A percentile compares a stretch with the other conserved stretches of the same genome.
Conservation (phyloP, 768 basidiomycete species). For the Calvatia gigantea region DNA sequence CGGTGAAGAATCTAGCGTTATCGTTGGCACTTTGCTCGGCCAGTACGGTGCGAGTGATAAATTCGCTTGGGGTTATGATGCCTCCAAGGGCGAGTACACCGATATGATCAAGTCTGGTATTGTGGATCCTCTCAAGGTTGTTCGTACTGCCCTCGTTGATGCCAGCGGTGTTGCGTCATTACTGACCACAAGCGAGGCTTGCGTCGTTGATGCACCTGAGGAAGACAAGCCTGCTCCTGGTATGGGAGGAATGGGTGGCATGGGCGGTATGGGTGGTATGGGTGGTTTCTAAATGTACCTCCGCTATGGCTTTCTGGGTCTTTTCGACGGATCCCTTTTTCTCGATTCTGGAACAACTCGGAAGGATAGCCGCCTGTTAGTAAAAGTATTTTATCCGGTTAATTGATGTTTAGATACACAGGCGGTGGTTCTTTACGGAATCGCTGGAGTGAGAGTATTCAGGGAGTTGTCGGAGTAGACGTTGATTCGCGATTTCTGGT, state of each 20-base stretch:
- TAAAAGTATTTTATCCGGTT: constrained; percentile 8
- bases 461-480: too few relatives aligned
- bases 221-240: constrained; percentile 53
- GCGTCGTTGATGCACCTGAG: constrained; percentile 90
- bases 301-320: neutral
- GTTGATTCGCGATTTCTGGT: neutral
- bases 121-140: constrained; percentile 95
- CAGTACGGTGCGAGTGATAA: constrained; percentile 71
- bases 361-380: neutral
- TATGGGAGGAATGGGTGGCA: constrained; percentile 40
- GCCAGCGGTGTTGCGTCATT: constrained; percentile 91
- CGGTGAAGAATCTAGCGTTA: constrained; percentile 90
- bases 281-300: constrained; percentile 19
- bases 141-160: constrained; percentile 88
- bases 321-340: neutral
- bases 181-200: constrained; percentile 89
- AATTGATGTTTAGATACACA: neutral
- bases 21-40: constrained; percentile 80
- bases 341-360: neutral
- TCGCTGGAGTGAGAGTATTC: neutral
- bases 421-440: neutral
- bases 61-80: constrained; percentile 88
- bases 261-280: constrained; percentile 25
- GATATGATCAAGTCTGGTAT: constrained; percentile 96
- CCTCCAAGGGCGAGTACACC: constrained; percentile 85